A percentile compares a stretch with the other conserved stretches of the same genome.
Conservation (phyloP, 139 green algal genomes). For the Micromonas pusilla region DNA sequence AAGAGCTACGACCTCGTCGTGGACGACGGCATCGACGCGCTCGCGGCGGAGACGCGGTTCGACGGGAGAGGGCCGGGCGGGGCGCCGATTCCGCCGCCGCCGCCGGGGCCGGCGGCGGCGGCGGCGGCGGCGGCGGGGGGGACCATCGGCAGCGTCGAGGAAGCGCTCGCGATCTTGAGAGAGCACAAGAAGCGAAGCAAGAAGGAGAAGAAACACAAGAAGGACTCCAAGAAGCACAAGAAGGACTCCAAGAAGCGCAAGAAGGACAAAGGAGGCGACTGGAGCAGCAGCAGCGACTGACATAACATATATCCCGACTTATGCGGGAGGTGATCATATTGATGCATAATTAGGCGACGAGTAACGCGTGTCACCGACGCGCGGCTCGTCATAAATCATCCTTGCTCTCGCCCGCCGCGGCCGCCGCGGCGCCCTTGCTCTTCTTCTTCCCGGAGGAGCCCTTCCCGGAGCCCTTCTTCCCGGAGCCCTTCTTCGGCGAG, state of each 20-base stretch:
- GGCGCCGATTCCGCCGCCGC: background rate
- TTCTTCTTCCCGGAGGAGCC: background rate
- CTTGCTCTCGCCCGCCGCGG: background rate
- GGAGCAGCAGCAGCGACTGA: background rate
- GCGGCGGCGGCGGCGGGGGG: background rate
- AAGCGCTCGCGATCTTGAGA: background rate
- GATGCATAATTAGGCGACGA: background rate
- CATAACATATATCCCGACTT: background rate
- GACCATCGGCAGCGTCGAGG: background rate
- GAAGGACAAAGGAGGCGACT: constrained; percentile 4
- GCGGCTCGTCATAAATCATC: background rate
- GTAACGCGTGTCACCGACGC: background rate
- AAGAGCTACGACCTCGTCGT: constrained; percentile 1
- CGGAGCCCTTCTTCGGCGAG: background rate
- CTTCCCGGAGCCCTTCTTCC: constrained; percentile 10
- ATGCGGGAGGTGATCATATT: background rate
- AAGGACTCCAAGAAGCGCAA: constrained; percentile 4
- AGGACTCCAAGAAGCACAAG: constrained; percentile 21
- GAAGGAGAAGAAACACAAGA: constrained; percentile 20
- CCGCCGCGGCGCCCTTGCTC: background rate
- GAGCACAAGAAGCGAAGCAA: constrained; percentile 18
- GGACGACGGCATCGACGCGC: background rate
- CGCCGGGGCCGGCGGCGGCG: background rate
- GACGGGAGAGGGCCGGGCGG: background rate
- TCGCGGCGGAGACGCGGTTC: background rate